Base-by-base conservation (phyloP, 352 stramenopile species). In the Phytophthora fragariae region DNA sequence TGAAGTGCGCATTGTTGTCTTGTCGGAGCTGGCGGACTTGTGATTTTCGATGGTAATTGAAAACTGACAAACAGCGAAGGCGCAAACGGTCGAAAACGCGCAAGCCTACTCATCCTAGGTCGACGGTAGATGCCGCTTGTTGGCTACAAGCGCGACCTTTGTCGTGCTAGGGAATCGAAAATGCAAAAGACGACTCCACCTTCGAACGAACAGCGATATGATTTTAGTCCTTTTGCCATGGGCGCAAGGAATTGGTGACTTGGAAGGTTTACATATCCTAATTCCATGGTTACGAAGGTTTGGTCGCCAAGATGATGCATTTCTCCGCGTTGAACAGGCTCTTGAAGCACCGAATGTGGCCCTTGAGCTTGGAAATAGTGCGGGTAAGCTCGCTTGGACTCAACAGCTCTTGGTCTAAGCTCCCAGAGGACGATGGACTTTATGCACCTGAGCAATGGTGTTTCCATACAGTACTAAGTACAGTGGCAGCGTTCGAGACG, bases 301-400 rank as follows among this genome's bases (percentile, higher is more conserved):
- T 54, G 5, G 21, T 41, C 11, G 37, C 15, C 29, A 73, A 37
- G 31, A 69, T 54, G 8, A 68, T 62, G n/a, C 50, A 73, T 31
- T 73, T 68, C 21, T 63, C 54, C 14, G 41, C 44, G 3, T 39
- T 57, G 53, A 68, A 56, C 29, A 73, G 49, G 24, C 59, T 73
- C 6, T 29, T 41, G 24, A 73, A 73, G 39, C 66, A 73, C 10
- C 59, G 59, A 21, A 54, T 41, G 19, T 47, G 67, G 11, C 8
- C 33, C 31, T 73, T 73, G 14, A 68, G 24, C 21, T 14, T 37
- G 15, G 52, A 57, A 55, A 63, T 58, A 10, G 46, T 24, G 44
- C 56, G 59, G 15, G 37, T 63, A 15, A 73, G 33, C 15, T 69
- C 49, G 65, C 37, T 67, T 31, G 47, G 49, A n/a, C n/a, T 69